Evolutionary conservation across 768 basidiomycete species (phyloP), one percentile per base, ranked within the genome.

Genomic region (Tricholoma saponaceum): DNA sequence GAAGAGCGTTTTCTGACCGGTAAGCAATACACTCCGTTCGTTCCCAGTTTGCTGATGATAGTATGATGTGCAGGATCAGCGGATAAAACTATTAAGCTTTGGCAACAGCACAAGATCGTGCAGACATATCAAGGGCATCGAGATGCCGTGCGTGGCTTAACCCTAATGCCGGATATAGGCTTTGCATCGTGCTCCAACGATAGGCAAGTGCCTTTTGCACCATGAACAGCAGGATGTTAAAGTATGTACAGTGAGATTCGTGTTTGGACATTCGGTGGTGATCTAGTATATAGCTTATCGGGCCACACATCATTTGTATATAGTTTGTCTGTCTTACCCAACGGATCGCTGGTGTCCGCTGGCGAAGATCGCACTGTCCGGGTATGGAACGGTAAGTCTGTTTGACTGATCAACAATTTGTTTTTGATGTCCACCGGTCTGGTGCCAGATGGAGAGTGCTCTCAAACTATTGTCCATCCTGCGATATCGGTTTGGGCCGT

Each of bases 271-370:
- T 79, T 93, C 41, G 87, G 83, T 54, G 90, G 92, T 57, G 91
- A 90, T 68, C 67, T 81, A 47, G 77, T 89, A 54, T 87, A 89
- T 67, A 83, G 86, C 0, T 73, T 98, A n/a, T 87, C 90, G 4
- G 97, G 95, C 1, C 97, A 98, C 70, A 96, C 95, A 1, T 97
- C 95, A 20, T 99, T 98, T 69, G 93, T 98, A 13, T 99, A 98
- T 74, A 88, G 90, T 56, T 70, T 99, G 13, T 83, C 90, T 0
- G 82, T 91, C 18, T 79, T 98, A 18, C 89, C 94, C 1, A 84
- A 74, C 59, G 91, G 95, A 18, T 86, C 89, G 61, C 79, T 95
- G 20, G 86, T 96, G 7, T 93, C 90, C n/a, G 85, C 87, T 33
- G 94, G 96, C 6, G 97, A 99, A 74, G 97, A 99, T 71, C 87